Evolutionary conservation across 164 flowering plant genomes (phyloP).

Genomic region (Kalanchoe fedtschenkoi): DNA sequence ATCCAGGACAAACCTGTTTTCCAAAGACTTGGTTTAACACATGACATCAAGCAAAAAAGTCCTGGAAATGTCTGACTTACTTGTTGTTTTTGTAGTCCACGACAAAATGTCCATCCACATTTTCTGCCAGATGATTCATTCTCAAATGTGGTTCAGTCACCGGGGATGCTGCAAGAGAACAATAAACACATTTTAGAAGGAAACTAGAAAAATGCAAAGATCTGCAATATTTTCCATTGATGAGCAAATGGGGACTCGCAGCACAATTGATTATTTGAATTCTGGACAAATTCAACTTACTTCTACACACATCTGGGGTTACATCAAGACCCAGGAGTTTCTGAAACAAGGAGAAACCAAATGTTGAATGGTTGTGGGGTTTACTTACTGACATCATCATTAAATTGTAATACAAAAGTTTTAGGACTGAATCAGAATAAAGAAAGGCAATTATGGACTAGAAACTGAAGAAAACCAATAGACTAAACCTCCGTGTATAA

Average conservation of each 20-base stretch:
- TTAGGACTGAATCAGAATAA: neutral
- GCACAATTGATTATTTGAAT: neutral
- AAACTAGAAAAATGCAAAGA: neutral
- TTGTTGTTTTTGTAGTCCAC: neutral
- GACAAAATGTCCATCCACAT: neutral
- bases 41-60: no score
- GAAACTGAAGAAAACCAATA: neutral
- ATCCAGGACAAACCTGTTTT: slow-evolving; percentile 60
- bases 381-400: neutral
- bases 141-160: neutral
- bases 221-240: neutral
- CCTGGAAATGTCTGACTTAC: neutral
- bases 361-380: slow-evolving; percentile 9
- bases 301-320: slow-evolving; percentile 9
- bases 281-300: slow-evolving; percentile 31
- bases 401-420: neutral
- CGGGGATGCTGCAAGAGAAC: neutral
- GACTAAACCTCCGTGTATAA: neutral
- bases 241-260: neutral
- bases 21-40: neutral
- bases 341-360: slow-evolving; percentile 24
- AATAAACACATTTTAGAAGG: neutral
- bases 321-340: slow-evolving; percentile 52
- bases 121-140: neutral
- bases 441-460: neutral